phyloP scores from a whole-genome alignment of 129 eudicot species.

The Flaveria robusta region DNA sequence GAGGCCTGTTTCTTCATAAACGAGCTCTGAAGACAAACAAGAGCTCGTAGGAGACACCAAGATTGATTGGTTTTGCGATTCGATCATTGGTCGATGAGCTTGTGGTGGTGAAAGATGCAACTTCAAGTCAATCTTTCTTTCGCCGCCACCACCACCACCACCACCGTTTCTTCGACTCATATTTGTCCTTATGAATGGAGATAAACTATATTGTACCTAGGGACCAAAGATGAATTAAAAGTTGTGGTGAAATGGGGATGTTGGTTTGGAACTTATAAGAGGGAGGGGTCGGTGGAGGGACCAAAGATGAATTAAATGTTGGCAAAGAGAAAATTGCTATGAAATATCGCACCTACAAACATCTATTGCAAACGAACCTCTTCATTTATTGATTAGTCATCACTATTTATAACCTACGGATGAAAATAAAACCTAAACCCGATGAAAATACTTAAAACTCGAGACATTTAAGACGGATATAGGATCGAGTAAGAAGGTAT shows the following conservation, averaged over 20 bases:
- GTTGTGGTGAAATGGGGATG: conserved; percentile 35
- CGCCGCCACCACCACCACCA: conserved; percentile 37
- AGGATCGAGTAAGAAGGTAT: too few relatives aligned
- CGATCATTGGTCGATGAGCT: conserved; percentile 36
- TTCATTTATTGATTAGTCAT: conserved; percentile 23
- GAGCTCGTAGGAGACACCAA: conserved; percentile 59
- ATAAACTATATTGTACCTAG: neutral
- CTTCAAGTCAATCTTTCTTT: conserved; percentile 61
- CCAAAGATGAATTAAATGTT: conserved; percentile 16
- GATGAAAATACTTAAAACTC: too few relatives aligned
- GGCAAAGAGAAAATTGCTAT: conserved; percentile 17
- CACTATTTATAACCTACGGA: neutral
- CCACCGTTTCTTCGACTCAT: conserved; percentile 60
- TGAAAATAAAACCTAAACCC: too few relatives aligned
- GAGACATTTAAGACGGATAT: too few relatives aligned
- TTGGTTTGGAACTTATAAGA: conserved; percentile 35
- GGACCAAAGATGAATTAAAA: too few relatives aligned
- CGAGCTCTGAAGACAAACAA: conserved; percentile 68
- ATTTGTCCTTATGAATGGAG: neutral
- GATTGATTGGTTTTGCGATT: conserved; percentile 53
- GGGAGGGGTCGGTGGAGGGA: neutral
- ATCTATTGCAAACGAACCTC: conserved; percentile 9
- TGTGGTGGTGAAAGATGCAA: conserved; percentile 66
- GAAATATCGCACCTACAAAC: neutral
- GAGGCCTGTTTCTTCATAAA: conserved; percentile 41